phyloP scores from a whole-genome alignment of 805 yeast genomes.

The Cyberlindnera suaveolens region DNA sequence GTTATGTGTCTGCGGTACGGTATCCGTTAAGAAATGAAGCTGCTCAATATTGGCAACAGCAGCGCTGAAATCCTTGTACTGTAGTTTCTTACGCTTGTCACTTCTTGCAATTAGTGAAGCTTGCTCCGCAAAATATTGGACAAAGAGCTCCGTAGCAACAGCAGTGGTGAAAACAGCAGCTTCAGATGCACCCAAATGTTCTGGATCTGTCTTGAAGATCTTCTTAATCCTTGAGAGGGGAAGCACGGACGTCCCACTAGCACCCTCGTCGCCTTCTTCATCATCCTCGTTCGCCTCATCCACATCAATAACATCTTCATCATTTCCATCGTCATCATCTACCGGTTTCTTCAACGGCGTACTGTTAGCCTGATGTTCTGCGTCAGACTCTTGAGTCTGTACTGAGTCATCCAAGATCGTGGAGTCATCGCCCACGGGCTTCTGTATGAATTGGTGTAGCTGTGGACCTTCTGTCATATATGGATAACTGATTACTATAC shows the following conservation, averaged over 20 bases:
- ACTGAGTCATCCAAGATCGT: background rate
- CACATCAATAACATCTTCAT: slow-evolving; percentile 2
- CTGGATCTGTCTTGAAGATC: slow-evolving; percentile 72
- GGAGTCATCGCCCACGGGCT: slow-evolving; percentile 7
- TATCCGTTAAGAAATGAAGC: slow-evolving; percentile 54
- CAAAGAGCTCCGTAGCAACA: slow-evolving; percentile 71
- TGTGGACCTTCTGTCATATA: slow-evolving; percentile 13
- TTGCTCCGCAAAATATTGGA: slow-evolving; percentile 64
- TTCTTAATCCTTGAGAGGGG: slow-evolving; percentile 68
- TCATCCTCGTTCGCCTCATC: slow-evolving; percentile 9
- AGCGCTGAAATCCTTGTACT: slow-evolving; percentile 61
- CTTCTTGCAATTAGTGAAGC: slow-evolving; percentile 59
- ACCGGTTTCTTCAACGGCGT: background rate
- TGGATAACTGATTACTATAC: background rate
- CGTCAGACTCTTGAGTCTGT: background rate
- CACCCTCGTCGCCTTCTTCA: slow-evolving; percentile 24
- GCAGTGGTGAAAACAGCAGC: slow-evolving; percentile 71
- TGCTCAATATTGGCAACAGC: slow-evolving; percentile 57
- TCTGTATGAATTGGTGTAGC: slow-evolving; percentile 16
- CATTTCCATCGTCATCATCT: slow-evolving; percentile 2
- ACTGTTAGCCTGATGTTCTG: background rate
- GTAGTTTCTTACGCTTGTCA: slow-evolving; percentile 62
- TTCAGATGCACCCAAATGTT: slow-evolving; percentile 58
- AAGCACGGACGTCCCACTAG: slow-evolving; percentile 31
- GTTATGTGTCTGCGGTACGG: slow-evolving; percentile 59